phyloP scores from a whole-genome alignment of 768 basidiomycete genomes.

The Mycena kentingensis region DNA sequence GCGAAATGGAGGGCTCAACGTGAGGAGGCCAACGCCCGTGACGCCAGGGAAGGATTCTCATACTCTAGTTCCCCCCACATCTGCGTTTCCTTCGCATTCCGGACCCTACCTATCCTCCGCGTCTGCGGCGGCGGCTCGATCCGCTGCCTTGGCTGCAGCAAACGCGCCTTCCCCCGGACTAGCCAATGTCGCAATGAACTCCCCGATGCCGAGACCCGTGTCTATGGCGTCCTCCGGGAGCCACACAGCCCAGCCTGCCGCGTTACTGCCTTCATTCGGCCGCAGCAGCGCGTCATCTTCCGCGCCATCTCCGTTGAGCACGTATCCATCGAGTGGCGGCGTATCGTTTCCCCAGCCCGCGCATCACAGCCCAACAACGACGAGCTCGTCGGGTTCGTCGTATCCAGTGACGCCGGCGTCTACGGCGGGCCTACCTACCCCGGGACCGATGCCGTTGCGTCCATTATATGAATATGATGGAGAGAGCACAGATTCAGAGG shows the following conservation, averaged over 20 bases:
- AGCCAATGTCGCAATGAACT: no score
- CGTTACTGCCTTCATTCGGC: slow-evolving; percentile 2
- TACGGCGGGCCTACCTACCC: slow-evolving; percentile 1
- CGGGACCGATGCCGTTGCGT: slow-evolving; percentile 1
- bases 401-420: neutral
- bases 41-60: neutral
- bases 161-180: no score
- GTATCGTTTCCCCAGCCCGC: slow-evolving; percentile 6
- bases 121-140: neutral
- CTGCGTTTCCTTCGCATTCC: neutral
- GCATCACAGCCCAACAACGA: neutral
- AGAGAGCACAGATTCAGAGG: slow-evolving; percentile 13
- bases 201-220: neutral
- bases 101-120: neutral
- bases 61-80: neutral
- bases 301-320: neutral
- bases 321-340: slow-evolving; percentile 8
- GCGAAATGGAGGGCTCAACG: slow-evolving; percentile 12
- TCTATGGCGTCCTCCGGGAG: slow-evolving; percentile 2
- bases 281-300: neutral
- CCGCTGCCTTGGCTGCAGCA: neutral
- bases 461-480: slow-evolving; percentile 8
- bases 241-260: neutral
- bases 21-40: slow-evolving; percentile 2
- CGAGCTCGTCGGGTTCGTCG: neutral